A percentile compares a stretch with the other conserved stretches of the same genome.
These are phyloP conservation scores for Hemileia vastatrix DNA, from an alignment of 1,284 basidiomycete genomes.

Conservation along the genomic window DNA sequence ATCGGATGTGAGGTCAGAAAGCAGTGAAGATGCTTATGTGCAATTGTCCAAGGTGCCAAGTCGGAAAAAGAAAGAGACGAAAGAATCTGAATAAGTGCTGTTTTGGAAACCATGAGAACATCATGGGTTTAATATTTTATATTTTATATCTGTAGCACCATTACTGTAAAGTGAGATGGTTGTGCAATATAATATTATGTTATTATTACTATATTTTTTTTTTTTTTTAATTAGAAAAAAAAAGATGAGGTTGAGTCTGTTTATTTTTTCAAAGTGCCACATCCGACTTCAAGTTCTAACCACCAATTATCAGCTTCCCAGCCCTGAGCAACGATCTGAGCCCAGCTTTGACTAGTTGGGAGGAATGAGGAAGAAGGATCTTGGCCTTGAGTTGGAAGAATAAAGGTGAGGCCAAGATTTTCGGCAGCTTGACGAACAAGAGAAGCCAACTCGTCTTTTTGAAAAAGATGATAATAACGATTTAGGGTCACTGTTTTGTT, in stretches of 20 bases:
- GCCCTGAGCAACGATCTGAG: conserved; percentile 2
- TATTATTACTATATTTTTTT: too few relatives aligned
- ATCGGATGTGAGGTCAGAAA: conserved; percentile 10
- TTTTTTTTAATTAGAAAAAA: too few relatives aligned
- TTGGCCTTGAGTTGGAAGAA: not conserved
- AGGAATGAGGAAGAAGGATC: not conserved
- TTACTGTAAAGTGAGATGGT: too few relatives aligned
- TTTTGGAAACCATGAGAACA: too few relatives aligned
- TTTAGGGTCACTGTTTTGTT: conserved; percentile 43
- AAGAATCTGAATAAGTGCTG: too few relatives aligned
- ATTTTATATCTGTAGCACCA: too few relatives aligned
- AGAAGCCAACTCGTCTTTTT: conserved; percentile 59
- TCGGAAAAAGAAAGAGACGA: too few relatives aligned
- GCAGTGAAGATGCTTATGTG: conserved; percentile 16
- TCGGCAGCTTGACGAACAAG: conserved; percentile 58
- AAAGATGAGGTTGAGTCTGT: too few relatives aligned
- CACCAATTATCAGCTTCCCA: conserved; percentile 24
- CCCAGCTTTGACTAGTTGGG: not conserved
- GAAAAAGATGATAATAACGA: conserved; percentile 90
- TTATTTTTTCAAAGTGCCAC: too few relatives aligned
- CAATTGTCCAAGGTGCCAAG: too few relatives aligned
- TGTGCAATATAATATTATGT: too few relatives aligned
- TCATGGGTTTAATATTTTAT: too few relatives aligned
- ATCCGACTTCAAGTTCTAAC: conserved; percentile 16
- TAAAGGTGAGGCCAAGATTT: not conserved